Percentiles rank a stretch among this genome's conserved stretches.
Conservation (phyloP, 2,329 filamentous ascomycete species). For the Parastagonospora avenae region DNA sequence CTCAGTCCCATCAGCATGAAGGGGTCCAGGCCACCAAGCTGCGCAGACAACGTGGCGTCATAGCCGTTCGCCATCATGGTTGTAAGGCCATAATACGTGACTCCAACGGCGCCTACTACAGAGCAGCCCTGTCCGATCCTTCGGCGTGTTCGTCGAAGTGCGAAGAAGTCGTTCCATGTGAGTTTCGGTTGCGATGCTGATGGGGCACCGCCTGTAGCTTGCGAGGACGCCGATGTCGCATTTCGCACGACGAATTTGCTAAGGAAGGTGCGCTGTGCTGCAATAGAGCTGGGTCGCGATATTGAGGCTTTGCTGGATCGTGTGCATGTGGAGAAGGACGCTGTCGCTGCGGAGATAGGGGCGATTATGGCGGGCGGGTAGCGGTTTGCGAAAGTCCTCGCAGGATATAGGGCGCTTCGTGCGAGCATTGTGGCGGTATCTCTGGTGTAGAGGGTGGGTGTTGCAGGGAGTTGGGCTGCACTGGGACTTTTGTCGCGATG, state of each 20-base stretch:
- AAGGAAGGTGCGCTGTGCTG: conserved; percentile 9
- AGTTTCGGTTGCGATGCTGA: conserved; percentile 37
- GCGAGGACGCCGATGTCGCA: conserved; percentile 29
- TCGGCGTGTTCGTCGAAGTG: conserved; percentile 82
- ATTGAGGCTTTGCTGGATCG: conserved; percentile 28
- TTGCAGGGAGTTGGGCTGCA: background rate
- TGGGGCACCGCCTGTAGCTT: conserved; percentile 19
- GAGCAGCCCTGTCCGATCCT: conserved; percentile 83
- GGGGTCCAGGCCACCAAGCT: conserved; percentile 86
- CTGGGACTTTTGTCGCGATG: conserved; percentile 4
- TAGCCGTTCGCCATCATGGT: conserved; percentile 73
- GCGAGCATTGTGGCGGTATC: conserved; percentile 32
- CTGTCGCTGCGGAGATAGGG: conserved; percentile 25
- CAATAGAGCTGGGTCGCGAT: conserved; percentile 16
- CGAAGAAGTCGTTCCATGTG: conserved; percentile 90
- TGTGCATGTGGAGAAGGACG: conserved; percentile 37
- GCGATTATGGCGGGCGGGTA: conserved; percentile 34
- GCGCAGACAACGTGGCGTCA: conserved; percentile 67
- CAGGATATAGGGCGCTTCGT: conserved; percentile 37
- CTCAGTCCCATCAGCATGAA: conserved; percentile 83
- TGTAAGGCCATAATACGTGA: conserved; percentile 67
- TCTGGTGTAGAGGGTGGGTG: background rate
- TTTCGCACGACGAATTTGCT: conserved; percentile 20
- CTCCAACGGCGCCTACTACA: conserved; percentile 65
- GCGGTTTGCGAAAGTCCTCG: conserved; percentile 35